These are phyloP conservation scores for Elaphomyces granulatus DNA, from an alignment of 495 filamentous ascomycete species.

Conservation along the genomic window DNA sequence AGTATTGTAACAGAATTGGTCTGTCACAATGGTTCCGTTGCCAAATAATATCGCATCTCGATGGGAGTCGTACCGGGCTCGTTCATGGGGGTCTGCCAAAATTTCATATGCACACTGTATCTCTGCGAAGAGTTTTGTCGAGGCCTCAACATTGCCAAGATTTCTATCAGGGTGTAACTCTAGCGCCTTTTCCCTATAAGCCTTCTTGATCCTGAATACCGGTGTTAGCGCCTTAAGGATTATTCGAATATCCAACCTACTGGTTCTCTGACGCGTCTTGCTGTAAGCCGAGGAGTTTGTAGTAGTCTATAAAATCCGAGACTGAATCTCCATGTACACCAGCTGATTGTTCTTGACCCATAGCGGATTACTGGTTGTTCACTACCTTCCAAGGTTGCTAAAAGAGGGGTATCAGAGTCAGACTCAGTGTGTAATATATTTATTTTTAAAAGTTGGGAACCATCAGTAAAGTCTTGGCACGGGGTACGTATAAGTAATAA, in stretches of 20 bases:
- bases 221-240: not conserved
- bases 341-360: conserved; percentile 75
- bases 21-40: conserved; percentile 24
- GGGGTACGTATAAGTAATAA: too few species aligned
- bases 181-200: conserved; percentile 79
- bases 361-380: too few species aligned
- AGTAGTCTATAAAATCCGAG: conserved; percentile 67
- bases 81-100: conserved; percentile 86
- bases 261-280: conserved; percentile 66
- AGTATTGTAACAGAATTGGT: conserved; percentile 45
- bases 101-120: conserved; percentile 89
- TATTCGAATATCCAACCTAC: conserved; percentile 32
- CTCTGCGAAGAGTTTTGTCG: conserved; percentile 77
- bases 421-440: too few species aligned
- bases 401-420: too few species aligned
- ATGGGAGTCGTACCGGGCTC: conserved; percentile 96
- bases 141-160: conserved; percentile 65
- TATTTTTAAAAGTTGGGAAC: too few species aligned
- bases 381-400: too few species aligned
- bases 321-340: conserved; percentile 16
- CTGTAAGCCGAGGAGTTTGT: conserved; percentile 69
- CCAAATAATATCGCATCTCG: conserved; percentile 66
- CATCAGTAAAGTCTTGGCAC: too few species aligned
- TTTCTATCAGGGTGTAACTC: conserved; percentile 95
- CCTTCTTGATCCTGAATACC: conserved; percentile 66